phyloP scores from a whole-genome alignment of 192 early-diverging fungal species.

The Geranomyces michiganensis region DNA sequence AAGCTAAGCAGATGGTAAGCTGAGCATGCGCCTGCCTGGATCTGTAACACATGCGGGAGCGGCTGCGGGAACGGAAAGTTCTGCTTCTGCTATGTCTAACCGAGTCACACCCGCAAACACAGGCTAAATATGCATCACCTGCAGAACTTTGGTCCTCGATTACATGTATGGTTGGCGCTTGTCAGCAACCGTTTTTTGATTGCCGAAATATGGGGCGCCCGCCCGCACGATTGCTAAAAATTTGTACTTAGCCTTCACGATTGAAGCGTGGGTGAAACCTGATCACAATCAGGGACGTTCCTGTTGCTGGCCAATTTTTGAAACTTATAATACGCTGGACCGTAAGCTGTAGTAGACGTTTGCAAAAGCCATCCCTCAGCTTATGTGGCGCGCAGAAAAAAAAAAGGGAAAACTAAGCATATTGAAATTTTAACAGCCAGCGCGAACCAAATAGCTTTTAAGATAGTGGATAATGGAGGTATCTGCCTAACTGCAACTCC shows the following conservation, averaged over 20 bases:
- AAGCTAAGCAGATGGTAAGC: conserved; percentile 10
- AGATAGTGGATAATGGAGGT: conserved; percentile 11
- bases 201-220: too few relatives aligned
- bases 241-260: conserved; percentile 4
- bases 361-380: too few relatives aligned
- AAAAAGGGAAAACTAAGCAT: too few relatives aligned
- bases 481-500: neutral
- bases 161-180: neutral
- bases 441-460: neutral
- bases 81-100: neutral
- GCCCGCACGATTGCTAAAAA: too few relatives aligned
- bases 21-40: neutral
- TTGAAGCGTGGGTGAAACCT: conserved; percentile 25
- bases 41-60: neutral
- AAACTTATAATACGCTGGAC: conserved; percentile 16
- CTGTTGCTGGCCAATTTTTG: conserved; percentile 19
- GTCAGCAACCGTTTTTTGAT: neutral
- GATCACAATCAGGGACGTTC: conserved; percentile 6
- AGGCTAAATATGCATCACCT: neutral
- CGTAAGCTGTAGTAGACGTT: neutral
- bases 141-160: neutral
- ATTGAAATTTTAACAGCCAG: neutral
- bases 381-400: too few relatives aligned
- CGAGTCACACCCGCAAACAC: neutral
- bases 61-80: neutral